Evolutionary conservation across 164 flowering plant species (phyloP).

Genomic region (Berberis vulgaris): DNA sequence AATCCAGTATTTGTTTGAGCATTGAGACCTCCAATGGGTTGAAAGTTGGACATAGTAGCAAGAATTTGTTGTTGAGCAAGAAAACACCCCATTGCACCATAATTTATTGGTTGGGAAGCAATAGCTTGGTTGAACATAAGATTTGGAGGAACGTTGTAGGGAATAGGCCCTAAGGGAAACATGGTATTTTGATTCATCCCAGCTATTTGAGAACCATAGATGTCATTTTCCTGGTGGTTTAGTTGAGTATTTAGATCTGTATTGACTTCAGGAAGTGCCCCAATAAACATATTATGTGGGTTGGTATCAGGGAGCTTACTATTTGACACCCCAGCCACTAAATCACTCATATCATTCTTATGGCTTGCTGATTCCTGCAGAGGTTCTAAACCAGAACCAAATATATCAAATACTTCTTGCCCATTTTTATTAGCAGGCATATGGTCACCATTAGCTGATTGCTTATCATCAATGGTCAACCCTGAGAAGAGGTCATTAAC

Average conservation of each 20-base stretch:
- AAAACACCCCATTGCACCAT: conserved; percentile 61
- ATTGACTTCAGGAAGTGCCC: conserved; percentile 19
- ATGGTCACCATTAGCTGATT: conserved; percentile 16
- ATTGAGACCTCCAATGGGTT: conserved; percentile 48
- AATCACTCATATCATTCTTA: conserved; percentile 31
- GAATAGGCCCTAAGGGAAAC: conserved; percentile 47
- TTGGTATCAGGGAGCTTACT: conserved; percentile 23
- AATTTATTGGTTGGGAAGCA: conserved; percentile 51
- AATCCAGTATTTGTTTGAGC: conserved; percentile 27
- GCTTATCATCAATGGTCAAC: conserved; percentile 44
- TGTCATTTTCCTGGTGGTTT: conserved; percentile 26
- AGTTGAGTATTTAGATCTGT: conserved; percentile 20
- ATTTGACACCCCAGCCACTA: conserved; percentile 57
- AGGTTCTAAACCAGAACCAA: conserved; percentile 38
- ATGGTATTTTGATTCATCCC: conserved; percentile 31
- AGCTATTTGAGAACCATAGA: conserved; percentile 28
- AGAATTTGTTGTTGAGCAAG: conserved; percentile 76
- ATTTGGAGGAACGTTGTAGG: conserved; percentile 47
- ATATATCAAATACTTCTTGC: conserved; percentile 53
- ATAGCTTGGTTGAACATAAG: conserved; percentile 51
- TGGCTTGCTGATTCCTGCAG: conserved; percentile 17
- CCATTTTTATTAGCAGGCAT: conserved; percentile 18
- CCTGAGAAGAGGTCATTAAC: conserved; percentile 70
- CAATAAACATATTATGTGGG: conserved; percentile 24
- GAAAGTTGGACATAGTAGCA: conserved; percentile 72